Conservation (phyloP, 768 basidiomycete genomes). For the Auriscalpium orientale region DNA sequence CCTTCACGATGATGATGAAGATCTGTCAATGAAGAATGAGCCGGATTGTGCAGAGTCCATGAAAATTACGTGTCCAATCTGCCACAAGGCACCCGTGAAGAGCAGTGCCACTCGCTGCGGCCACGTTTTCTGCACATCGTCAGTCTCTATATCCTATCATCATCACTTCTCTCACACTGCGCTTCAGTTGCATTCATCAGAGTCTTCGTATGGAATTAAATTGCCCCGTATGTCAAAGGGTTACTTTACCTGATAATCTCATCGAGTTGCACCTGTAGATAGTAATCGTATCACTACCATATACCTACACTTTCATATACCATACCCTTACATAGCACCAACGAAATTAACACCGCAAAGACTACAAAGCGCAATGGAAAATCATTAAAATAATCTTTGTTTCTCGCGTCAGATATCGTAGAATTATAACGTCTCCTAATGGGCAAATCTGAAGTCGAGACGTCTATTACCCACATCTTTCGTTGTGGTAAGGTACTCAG, state of each 20-base stretch:
- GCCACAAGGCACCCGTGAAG: constrained; percentile 18
- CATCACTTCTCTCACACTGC: not conserved
- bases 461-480: constrained; percentile 26
- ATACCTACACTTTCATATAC: not conserved
- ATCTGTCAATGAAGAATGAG: not conserved
- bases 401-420: constrained; percentile 56
- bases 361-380: not conserved
- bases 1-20: not conserved
- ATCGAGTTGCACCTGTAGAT: not conserved
- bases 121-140: constrained; percentile 28
- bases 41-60: not conserved
- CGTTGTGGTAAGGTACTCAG: constrained; percentile 27
- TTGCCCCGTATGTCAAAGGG: not conserved
- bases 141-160: constrained; percentile 7
- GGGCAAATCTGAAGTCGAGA: constrained; percentile 18
- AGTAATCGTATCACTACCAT: not conserved
- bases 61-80: constrained; percentile 22
- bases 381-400: constrained; percentile 23
- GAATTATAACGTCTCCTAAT: constrained; percentile 30
- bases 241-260: not conserved
- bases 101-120: constrained; percentile 25
- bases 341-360: not conserved
- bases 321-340: not conserved
- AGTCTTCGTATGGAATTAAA: not conserved
- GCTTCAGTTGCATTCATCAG: not conserved